These are phyloP conservation scores for Colletotrichum orbiculare DNA, from an alignment of 2,329 filamentous ascomycete species.

Conservation along the genomic window DNA sequence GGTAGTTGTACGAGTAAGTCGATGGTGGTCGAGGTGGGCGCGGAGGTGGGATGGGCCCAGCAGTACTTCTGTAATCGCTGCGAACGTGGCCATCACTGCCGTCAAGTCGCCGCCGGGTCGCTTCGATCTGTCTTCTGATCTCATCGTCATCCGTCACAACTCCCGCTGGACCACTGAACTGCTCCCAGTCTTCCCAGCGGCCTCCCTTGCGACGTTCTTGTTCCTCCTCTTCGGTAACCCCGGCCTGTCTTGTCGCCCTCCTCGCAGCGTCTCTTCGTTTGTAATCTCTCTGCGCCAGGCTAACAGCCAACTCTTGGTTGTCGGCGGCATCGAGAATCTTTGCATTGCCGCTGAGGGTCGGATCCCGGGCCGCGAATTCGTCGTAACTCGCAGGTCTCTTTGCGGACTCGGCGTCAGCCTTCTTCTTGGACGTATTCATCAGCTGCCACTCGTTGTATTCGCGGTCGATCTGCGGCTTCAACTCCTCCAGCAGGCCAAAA, in stretches of 20 bases:
- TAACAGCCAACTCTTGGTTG: conserved; percentile 80
- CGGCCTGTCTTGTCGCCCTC: conserved; percentile 67
- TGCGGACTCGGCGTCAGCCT: conserved; percentile 37
- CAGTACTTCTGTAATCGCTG: conserved; percentile 38
- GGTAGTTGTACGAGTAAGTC: conserved; percentile 62
- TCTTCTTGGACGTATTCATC: conserved; percentile 56
- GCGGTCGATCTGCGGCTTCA: conserved; percentile 82
- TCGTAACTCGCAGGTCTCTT: conserved; percentile 51
- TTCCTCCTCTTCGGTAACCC: conserved; percentile 67
- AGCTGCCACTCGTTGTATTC: conserved; percentile 76
- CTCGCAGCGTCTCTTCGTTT: conserved; percentile 72
- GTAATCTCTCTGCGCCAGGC: conserved; percentile 79
- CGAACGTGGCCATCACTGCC: conserved; percentile 42
- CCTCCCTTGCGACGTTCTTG: conserved; percentile 61
- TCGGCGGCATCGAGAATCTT: conserved; percentile 76
- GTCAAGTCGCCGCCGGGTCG: conserved; percentile 60
- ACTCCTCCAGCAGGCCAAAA: conserved; percentile 76
- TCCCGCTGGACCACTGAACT: conserved; percentile 17
- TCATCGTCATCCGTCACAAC: conserved; percentile 52
- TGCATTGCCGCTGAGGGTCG: conserved; percentile 66
- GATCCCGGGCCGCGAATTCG: conserved; percentile 66
- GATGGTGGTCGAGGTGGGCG: conserved; percentile 19
- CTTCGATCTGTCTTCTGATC: conserved; percentile 64
- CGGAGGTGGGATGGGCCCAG: conserved; percentile 24
- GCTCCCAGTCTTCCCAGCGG: conserved; percentile 56